phyloP scores from a whole-genome alignment of 306 rosid genomes.

The Gastrolobium villosum region DNA sequence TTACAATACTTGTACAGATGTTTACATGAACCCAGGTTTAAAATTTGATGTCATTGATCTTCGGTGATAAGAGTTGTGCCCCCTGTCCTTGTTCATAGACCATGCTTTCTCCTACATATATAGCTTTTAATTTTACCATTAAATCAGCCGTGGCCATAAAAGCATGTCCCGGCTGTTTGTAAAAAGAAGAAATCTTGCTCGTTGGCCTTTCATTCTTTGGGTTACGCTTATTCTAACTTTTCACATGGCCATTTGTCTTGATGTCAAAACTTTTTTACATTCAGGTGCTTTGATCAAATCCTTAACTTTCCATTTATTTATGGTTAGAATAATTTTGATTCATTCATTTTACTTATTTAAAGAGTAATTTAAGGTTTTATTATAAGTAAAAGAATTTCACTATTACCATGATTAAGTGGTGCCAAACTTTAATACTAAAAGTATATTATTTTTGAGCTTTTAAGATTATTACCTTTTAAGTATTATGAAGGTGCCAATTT shows the following conservation, averaged over 20 bases:
- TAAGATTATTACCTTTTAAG: neutral
- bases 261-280: neutral
- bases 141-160: slow-evolving; percentile 37
- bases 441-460: neutral
- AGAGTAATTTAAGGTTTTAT: neutral
- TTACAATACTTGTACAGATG: slow-evolving; percentile 88
- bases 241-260: neutral
- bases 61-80: slow-evolving; percentile 56
- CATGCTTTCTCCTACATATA: slow-evolving; percentile 35
- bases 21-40: slow-evolving; percentile 85
- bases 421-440: neutral
- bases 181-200: slow-evolving; percentile 48
- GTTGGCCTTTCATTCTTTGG: slow-evolving; percentile 36
- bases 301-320: neutral
- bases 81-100: slow-evolving; percentile 51
- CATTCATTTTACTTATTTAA: slow-evolving; percentile 17
- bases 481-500: neutral
- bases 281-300: neutral
- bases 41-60: slow-evolving; percentile 95
- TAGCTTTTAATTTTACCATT: slow-evolving; percentile 42
- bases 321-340: neutral
- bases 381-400: too few species aligned
- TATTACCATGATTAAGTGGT: neutral
- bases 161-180: slow-evolving; percentile 41
- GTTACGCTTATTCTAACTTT: slow-evolving; percentile 3